These are phyloP conservation scores for Phialemoniopsis sp. DNA, from an alignment of 2,329 filamentous ascomycete genomes.

Conservation along the genomic window DNA sequence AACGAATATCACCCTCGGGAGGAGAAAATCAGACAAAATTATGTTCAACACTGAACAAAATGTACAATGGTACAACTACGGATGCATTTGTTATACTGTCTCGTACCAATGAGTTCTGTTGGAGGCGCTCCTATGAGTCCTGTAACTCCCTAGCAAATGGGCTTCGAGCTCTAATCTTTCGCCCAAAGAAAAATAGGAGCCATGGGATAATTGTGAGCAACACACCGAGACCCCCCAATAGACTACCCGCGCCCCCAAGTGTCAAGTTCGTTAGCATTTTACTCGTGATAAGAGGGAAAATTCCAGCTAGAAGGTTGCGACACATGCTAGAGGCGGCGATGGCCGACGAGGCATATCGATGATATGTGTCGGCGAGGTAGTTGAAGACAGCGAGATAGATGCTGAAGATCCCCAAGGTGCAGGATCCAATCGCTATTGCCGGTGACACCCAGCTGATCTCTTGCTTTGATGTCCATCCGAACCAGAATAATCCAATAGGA, in stretches of 20 bases:
- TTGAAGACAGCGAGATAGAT: conserved; percentile 90
- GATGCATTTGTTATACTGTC: too few species aligned
- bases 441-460: conserved; percentile 68
- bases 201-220: conserved; percentile 76
- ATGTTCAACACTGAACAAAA: too few species aligned
- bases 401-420: conserved; percentile 81
- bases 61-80: too few species aligned
- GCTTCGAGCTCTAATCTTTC: conserved; percentile 69
- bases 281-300: conserved; percentile 74
- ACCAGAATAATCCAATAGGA: conserved; percentile 68
- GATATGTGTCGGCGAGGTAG: conserved; percentile 86
- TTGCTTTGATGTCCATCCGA: conserved; percentile 62
- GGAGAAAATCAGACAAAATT: too few species aligned
- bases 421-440: conserved; percentile 63
- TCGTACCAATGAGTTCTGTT: too few species aligned
- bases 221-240: conserved; percentile 70
- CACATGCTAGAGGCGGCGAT: conserved; percentile 84
- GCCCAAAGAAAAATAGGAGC: conserved; percentile 76
- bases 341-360: conserved; percentile 78
- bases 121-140: too few species aligned
- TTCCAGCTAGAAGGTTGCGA: conserved; percentile 76
- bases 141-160: conserved; percentile 55
- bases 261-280: conserved; percentile 71
- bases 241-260: conserved; percentile 64
- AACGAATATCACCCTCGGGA: too few species aligned